Evolutionary conservation across 2,329 filamentous ascomycete species (phyloP).

Genomic region (Botrytis pseudocinerea): DNA sequence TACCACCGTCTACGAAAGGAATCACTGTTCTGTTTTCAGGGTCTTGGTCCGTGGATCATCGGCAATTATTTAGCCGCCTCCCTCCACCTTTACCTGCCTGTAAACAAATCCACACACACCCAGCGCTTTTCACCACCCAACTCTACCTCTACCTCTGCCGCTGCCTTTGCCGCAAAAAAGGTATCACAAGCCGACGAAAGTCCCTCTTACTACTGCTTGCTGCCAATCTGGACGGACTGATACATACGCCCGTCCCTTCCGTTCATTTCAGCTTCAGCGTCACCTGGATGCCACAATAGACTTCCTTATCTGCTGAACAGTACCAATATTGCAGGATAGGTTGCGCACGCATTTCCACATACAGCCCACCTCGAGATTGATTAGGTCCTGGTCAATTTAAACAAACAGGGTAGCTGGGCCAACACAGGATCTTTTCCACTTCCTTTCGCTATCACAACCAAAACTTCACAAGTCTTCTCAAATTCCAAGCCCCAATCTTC

Average conservation of each 20-base stretch:
- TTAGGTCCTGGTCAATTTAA: slow-evolving; percentile 2
- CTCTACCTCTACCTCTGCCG: background rate
- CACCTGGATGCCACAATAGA: background rate
- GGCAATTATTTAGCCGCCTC: slow-evolving; percentile 4
- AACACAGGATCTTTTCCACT: slow-evolving; percentile 15
- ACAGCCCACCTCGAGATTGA: slow-evolving; percentile 7
- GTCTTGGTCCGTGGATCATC: background rate
- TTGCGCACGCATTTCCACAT: background rate
- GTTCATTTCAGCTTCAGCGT: background rate
- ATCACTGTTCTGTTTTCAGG: background rate
- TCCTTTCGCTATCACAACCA: slow-evolving; percentile 2
- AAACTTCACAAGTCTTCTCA: slow-evolving; percentile 5
- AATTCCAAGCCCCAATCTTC: slow-evolving; percentile 5
- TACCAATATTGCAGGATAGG: background rate
- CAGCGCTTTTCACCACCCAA: background rate
- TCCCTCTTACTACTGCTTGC: background rate
- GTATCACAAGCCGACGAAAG: slow-evolving; percentile 7
- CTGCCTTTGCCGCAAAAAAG: background rate
- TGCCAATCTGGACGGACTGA: background rate
- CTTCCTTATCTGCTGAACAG: background rate
- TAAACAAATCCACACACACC: slow-evolving; percentile 6
- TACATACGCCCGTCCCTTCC: background rate
- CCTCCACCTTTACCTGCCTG: background rate
- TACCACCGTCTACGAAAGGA: background rate
- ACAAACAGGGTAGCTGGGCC: slow-evolving; percentile 16